Base-by-base conservation (phyloP, 345 rosid species). In the Crucihimalaya himalaica region DNA sequence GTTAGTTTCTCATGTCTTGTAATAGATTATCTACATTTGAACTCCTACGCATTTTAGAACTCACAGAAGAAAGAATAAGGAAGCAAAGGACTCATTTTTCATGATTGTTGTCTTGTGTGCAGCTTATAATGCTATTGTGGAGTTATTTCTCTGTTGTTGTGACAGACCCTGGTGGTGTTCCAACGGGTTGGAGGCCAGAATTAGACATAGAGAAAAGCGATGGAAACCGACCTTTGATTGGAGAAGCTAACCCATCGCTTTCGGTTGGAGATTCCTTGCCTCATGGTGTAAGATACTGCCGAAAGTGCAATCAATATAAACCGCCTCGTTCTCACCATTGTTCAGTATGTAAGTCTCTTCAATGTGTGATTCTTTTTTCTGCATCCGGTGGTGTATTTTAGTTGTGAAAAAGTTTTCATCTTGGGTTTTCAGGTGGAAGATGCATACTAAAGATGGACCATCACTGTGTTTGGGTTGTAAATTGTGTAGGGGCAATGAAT, bases 401-500 rank as follows among this genome's bases (percentile, higher is more conserved):
- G 58, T 69, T 19, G 19, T 76, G 60, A 77, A 68, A n/a, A 54
- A 46, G 50, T 21, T 75, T 66, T 71, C 40, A 52, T 73, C 43
- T 86, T 29, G 66, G 62, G 60, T 9, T 82, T 73, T 70, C 82
- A 91, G 97, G 97, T 79, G 84, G 85, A 56, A 87, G 95, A 75
- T 91, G 95, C 72, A 87, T 91, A 74, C 82, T 89, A 47, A 91
- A 91, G 82, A 87, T 91, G 95, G 95, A 91, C 58, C 95, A 91
- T 82, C 97, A 91, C 53, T 91, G 97, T 81, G 91, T 91, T 45
- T 91, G 97, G 97, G 97, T 91, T 46, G 95, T 91, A 31, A 91
- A 91, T 57, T 89, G 93, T 74, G 95, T 89, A 63, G 97, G 95
- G 21, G 97, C 93, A 34, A 83, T 84, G 78, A 89, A 91, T 66